Percentiles rank a stretch among this genome's conserved stretches.
Evolutionary conservation across 345 rosid species (phyloP).

Genomic region (Euclidium syriacum): DNA sequence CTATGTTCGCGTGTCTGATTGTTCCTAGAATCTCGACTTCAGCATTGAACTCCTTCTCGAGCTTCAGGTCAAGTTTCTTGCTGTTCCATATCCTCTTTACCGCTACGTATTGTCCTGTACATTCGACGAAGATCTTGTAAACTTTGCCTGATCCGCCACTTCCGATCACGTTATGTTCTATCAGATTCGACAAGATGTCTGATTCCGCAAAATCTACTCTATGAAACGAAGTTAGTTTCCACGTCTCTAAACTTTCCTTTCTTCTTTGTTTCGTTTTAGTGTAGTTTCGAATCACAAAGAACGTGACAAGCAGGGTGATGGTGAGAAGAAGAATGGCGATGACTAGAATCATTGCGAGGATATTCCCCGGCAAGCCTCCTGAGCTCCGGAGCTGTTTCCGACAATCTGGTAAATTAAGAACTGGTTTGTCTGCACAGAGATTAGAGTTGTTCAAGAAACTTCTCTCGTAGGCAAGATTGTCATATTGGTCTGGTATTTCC

Average conservation of each 20-base stretch:
- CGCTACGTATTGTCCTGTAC: slow-evolving; percentile 54
- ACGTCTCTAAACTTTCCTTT: slow-evolving; percentile 36
- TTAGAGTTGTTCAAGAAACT: slow-evolving; percentile 66
- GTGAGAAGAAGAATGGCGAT: slow-evolving; percentile 35
- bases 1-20: slow-evolving; percentile 77
- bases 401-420: slow-evolving; percentile 58
- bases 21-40: slow-evolving; percentile 76
- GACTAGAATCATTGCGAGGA: slow-evolving; percentile 41
- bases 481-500: slow-evolving; percentile 43
- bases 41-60: slow-evolving; percentile 68
- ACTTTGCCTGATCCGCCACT: slow-evolving; percentile 94
- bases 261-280: slow-evolving; percentile 37
- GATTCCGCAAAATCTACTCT: slow-evolving; percentile 57
- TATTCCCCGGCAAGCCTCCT: slow-evolving; percentile 36
- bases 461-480: slow-evolving; percentile 58
- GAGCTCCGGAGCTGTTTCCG: slow-evolving; percentile 16
- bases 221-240: slow-evolving; percentile 88
- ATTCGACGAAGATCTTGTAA: slow-evolving; percentile 42
- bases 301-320: slow-evolving; percentile 25
- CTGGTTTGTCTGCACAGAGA: slow-evolving; percentile 53
- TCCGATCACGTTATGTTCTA: slow-evolving; percentile 72
- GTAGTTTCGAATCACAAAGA: slow-evolving; percentile 44
- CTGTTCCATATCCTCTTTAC: slow-evolving; percentile 79
- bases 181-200: slow-evolving; percentile 52
- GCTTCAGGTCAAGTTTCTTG: slow-evolving; percentile 43